Evolutionary conservation across 148 eudicot species (phyloP).

Genomic region (Cornus suecica): DNA sequence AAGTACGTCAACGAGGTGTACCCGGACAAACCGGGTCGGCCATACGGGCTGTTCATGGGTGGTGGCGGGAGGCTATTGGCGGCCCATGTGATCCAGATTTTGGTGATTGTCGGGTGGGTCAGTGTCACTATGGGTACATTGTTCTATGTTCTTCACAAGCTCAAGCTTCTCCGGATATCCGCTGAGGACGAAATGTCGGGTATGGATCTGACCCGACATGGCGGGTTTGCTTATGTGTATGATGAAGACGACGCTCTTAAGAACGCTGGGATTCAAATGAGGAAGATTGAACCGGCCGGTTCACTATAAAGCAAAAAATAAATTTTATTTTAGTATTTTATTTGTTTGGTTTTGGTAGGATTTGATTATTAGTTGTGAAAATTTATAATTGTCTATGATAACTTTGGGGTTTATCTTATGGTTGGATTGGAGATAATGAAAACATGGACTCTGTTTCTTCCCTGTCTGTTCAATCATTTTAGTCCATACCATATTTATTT

Average conservation of each 20-base stretch:
- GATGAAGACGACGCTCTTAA: constrained; percentile 33
- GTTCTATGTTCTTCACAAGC: constrained; percentile 35
- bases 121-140: constrained; percentile 62
- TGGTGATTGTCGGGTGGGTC: constrained; percentile 57
- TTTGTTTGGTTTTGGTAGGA: neutral
- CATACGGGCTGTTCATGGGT: constrained; percentile 66
- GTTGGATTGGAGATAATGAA: neutral
- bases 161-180: constrained; percentile 42
- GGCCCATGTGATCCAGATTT: constrained; percentile 52
- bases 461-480: neutral
- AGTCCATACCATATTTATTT: too few species aligned
- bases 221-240: constrained; percentile 59
- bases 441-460: neutral
- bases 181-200: constrained; percentile 62
- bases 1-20: constrained; percentile 54
- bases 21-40: constrained; percentile 33
- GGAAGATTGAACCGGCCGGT: constrained; percentile 24
- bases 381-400: neutral
- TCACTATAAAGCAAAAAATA: neutral
- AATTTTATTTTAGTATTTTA: neutral
- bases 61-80: constrained; percentile 55
- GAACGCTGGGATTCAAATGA: constrained; percentile 33
- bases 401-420: neutral
- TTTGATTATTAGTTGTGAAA: neutral
- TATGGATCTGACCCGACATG: constrained; percentile 72